Conservation (phyloP, 768 basidiomycete species). For the Mycena metata region DNA sequence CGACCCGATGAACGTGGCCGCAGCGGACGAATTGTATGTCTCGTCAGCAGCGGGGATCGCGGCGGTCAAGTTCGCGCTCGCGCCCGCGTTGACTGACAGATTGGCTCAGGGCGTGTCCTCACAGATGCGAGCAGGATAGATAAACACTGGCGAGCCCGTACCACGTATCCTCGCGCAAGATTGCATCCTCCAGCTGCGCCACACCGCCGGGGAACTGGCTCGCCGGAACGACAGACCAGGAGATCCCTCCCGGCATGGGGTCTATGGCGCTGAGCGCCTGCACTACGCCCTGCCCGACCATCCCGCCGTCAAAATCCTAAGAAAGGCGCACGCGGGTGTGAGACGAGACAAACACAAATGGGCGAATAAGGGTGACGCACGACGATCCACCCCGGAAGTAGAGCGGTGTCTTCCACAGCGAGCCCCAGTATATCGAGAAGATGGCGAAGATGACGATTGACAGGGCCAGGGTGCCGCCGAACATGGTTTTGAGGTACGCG, state of each 20-base stretch:
- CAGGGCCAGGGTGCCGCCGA: slow-evolving; percentile 52
- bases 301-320: slow-evolving; percentile 73
- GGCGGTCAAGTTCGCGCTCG: slow-evolving; percentile 52
- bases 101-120: not conserved
- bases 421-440: slow-evolving; percentile 72
- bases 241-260: slow-evolving; percentile 50
- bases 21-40: slow-evolving; percentile 61
- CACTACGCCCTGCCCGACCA: slow-evolving; percentile 62
- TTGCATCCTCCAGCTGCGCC: slow-evolving; percentile 55
- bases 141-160: slow-evolving; percentile 66
- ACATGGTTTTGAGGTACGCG: slow-evolving; percentile 60
- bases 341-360: not conserved
- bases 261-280: slow-evolving; percentile 51
- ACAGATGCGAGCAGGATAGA: not conserved
- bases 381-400: slow-evolving; percentile 68
- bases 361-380: slow-evolving; percentile 58
- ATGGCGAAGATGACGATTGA: slow-evolving; percentile 62
- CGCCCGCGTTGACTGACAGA: slow-evolving; percentile 59
- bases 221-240: slow-evolving; percentile 61
- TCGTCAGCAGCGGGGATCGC: slow-evolving; percentile 57
- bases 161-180: slow-evolving; percentile 69
- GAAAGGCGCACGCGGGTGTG: not conserved
- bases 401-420: slow-evolving; percentile 60
- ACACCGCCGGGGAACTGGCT: slow-evolving; percentile 60
- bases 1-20: slow-evolving; percentile 62